These are phyloP conservation scores for Neophaeococcomyces mojaviensis DNA, from an alignment of 2,329 filamentous ascomycete genomes.

Conservation along the genomic window DNA sequence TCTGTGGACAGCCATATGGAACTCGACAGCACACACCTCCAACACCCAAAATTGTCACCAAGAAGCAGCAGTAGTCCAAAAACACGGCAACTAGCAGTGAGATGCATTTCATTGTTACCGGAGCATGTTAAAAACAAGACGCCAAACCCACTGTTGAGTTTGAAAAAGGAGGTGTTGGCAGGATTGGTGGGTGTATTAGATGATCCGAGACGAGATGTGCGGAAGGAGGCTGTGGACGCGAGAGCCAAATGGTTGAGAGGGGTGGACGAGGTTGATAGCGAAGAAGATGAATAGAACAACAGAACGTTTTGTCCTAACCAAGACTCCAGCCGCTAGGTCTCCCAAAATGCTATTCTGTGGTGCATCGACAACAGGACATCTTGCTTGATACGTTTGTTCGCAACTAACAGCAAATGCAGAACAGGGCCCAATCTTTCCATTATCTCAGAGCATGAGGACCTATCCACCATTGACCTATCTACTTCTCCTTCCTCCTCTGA, in stretches of 20 bases:
- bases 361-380: no score
- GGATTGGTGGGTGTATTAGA: slow-evolving; percentile 50
- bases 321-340: no score
- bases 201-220: slow-evolving; percentile 55
- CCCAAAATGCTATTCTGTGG: no score
- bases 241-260: slow-evolving; percentile 51
- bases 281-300: slow-evolving; percentile 43
- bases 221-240: slow-evolving; percentile 56
- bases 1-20: no score
- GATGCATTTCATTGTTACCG: slow-evolving; percentile 20
- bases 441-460: no score
- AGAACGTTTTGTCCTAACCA: not conserved
- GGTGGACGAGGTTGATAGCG: slow-evolving; percentile 49
- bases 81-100: slow-evolving; percentile 18
- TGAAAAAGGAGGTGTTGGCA: slow-evolving; percentile 50
- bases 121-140: slow-evolving; percentile 19
- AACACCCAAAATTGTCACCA: slow-evolving; percentile 12
- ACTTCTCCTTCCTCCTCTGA: no score
- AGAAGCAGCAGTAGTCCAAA: slow-evolving; percentile 11
- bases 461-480: no score
- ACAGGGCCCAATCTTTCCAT: no score
- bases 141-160: slow-evolving; percentile 47
- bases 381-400: no score
- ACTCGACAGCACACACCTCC: no score
- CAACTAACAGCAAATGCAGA: no score